Evolutionary conservation across 2,329 filamentous ascomycete species (phyloP), one percentile per base, ranked within the genome.

Genomic region (Fonsecaea erecta): DNA sequence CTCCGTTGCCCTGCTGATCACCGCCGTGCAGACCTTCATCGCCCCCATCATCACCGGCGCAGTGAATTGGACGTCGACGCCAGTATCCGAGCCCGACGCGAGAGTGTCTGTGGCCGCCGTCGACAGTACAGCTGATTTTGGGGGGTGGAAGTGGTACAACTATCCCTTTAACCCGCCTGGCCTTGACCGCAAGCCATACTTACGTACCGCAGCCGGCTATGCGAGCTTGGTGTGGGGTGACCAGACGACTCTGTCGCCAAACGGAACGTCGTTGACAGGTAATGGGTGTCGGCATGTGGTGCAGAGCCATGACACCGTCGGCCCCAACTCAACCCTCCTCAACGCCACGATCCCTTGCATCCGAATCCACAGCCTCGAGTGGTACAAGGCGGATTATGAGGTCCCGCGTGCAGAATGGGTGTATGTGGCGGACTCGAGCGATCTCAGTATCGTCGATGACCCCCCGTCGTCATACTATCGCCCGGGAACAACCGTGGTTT

Each of bases 281-380:
- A 40, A 40, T 4, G 16, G 37, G 5, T 52, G 35, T 8, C 65
- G 63, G 12, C 65, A 65, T 52, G 62, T 67, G n/a, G 24, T 66
- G 34, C 37, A 40, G 37, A 66, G 64, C 46, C 12, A 51, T 12
- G 51, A 51, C 48, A 37, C 6, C 28, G 24, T 67, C 12, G 40
- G 48, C 35, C 3, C 24, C 4, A 65, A 67, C 43, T 67, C 65
- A 26, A 63, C 51, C 9, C 40, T 65, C 14, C 28, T 55, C n/a
- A 46, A 66, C 35, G 63, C 57, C n/a, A 52, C 58, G 28, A 24
- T 67, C 32, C 65, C 63, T 16, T 67, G 65, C 37, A 62, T 67
- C 43, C n/a, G 62, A 43, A 65, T 67, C 28, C 34, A 67, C 11
- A 40, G 37, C 37, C 37, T 40, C 37, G 37, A 40, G 37, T 40